phyloP scores from a whole-genome alignment of 2,329 filamentous ascomycete genomes.

The Thelonectria discophora region DNA sequence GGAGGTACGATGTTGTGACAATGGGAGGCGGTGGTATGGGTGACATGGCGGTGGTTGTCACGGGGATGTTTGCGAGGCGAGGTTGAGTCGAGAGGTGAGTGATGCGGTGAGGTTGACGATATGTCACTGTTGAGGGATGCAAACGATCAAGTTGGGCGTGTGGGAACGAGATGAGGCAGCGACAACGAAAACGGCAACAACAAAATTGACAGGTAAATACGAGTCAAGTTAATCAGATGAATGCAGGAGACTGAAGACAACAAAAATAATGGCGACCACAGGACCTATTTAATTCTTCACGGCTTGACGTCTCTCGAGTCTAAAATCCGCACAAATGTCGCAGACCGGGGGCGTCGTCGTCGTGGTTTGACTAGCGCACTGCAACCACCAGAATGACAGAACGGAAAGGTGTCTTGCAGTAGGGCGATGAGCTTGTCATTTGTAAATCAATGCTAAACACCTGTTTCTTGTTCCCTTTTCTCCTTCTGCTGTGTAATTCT shows the following conservation, averaged over 20 bases:
- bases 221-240: background rate
- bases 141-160: background rate
- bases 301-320: conserved; percentile 20
- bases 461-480: too few relatives aligned
- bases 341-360: conserved; percentile 35
- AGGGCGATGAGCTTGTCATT: too few relatives aligned
- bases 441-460: too few relatives aligned
- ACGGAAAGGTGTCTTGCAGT: too few relatives aligned
- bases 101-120: background rate
- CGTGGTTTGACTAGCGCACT: conserved; percentile 28
- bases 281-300: conserved; percentile 28
- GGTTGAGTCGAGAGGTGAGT: background rate
- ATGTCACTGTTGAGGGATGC: conserved; percentile 4
- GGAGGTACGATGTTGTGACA: conserved; percentile 68
- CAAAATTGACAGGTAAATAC: background rate
- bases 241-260: background rate
- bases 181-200: background rate
- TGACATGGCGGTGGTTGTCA: conserved; percentile 38
- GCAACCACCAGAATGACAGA: background rate
- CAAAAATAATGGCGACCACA: background rate
- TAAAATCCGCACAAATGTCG: conserved; percentile 51
- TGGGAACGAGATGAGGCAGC: background rate
- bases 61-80: conserved; percentile 12
- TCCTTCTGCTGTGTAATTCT: too few relatives aligned
- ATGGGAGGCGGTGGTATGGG: conserved; percentile 33